Percentiles rank a stretch among this genome's conserved stretches.
These are phyloP conservation scores for Rhododendron williamsianum DNA, from an alignment of 148 eudicot genomes.

Conservation along the genomic window DNA sequence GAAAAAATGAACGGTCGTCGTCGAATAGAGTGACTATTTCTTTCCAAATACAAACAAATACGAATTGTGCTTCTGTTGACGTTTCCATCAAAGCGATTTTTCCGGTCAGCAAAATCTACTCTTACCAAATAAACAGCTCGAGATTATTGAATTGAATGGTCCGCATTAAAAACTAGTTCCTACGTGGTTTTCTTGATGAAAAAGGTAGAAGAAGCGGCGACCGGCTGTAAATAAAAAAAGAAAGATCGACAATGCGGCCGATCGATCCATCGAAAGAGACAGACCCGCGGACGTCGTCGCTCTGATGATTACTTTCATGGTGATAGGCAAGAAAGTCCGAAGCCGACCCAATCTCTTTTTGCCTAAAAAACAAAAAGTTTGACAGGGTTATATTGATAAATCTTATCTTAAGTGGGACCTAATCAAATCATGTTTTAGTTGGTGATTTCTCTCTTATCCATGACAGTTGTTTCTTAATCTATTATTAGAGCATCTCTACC, in stretches of 20 bases:
- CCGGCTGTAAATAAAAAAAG: neutral
- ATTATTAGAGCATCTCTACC: neutral
- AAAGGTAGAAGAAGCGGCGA: neutral
- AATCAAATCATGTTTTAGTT: neutral
- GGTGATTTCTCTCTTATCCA: neutral
- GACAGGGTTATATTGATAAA: conserved; percentile 8
- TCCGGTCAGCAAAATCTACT: neutral
- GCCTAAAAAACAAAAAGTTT: neutral
- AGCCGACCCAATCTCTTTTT: conserved; percentile 6
- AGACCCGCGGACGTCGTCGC: neutral
- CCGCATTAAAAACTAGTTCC: too few relatives aligned
- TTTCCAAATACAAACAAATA: too few relatives aligned
- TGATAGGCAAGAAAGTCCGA: conserved; percentile 14
- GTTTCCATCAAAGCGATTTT: neutral
- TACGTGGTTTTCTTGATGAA: too few relatives aligned
- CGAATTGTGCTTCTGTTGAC: neutral
- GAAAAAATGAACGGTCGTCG: neutral
- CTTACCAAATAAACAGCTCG: neutral
- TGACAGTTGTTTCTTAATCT: neutral
- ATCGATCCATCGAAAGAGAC: neutral
- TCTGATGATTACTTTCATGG: conserved; percentile 12
- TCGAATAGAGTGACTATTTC: neutral
- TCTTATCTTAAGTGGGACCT: neutral
- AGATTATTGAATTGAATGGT: neutral
- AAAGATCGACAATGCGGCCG: neutral